Evolutionary conservation across 345 rosid genomes (phyloP), one percentile per base, ranked within the genome.

Genomic region (Kernera saxatilis): DNA sequence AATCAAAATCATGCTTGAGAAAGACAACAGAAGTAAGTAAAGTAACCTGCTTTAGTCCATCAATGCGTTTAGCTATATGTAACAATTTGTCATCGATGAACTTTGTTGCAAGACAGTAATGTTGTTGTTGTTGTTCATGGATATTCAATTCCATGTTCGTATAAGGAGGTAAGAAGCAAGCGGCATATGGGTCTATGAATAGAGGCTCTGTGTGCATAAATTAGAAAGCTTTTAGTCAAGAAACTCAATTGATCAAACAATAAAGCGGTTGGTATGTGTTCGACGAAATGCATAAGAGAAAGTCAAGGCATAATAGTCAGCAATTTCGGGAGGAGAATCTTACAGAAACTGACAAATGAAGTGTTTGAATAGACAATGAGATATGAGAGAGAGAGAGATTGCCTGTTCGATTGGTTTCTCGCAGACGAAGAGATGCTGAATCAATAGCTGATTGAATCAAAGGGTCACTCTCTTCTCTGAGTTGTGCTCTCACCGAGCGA

Each of bases 71-170:
- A 40, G 82, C 84, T 5, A 77, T 77, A 2, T 76, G 71, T 64
- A 93, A 85, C 70, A 93, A 69, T 58, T 83, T 86, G 74, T 91
- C 98, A 78, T 93, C 98, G 0, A 93, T 85, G 66, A 85, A 91
- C 78, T 85, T 88, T 29, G 94, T 89, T 8, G 97, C 87, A 57
- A 93, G 78, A 79, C 92, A 84, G 67, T 91, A 88, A 58, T 84
- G 30, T 26, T 52, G 51, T 25, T 48, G 56, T 25, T 49, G 93
- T 33, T 82, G 82, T 30, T 80, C 59, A 69, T 63, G 51, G 70
- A 81, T 74, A 70, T 84, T 75, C 70, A 63, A 50, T 58, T 85
- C 83, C 79, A 79, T 85, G 49, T 72, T 80, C 50, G 73, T 33
- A 22, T 62, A 62, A 25, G 88, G 66, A 74, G 84, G 78, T 43